Conservation (phyloP, 2,329 filamentous ascomycete species). For the Aureobasidium sp. region DNA sequence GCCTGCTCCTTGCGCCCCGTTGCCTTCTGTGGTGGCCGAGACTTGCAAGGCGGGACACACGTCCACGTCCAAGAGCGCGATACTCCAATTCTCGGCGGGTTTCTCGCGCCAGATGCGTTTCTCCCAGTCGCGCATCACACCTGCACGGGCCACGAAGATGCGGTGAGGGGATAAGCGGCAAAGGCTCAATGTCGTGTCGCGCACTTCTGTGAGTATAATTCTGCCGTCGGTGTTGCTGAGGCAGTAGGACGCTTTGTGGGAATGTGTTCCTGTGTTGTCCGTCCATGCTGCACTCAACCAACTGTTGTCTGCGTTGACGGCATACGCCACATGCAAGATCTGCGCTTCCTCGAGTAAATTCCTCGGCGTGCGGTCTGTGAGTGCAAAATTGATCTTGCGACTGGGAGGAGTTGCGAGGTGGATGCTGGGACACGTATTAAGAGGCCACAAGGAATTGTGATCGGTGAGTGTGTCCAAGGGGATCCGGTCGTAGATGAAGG, state of each 20-base stretch:
- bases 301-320: conserved; percentile 61
- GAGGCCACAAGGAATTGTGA: conserved; percentile 30
- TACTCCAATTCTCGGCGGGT: conserved; percentile 23
- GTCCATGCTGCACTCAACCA: conserved; percentile 80
- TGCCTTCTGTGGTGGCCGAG: conserved; percentile 41
- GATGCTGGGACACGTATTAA: conserved; percentile 58
- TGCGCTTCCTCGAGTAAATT: conserved; percentile 71
- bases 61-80: conserved; percentile 21
- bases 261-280: conserved; percentile 64
- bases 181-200: conserved; percentile 67
- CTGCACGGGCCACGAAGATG: conserved; percentile 63
- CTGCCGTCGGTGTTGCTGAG: conserved; percentile 40
- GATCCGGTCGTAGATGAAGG: conserved; percentile 73
- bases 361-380: conserved; percentile 57
- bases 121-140: conserved; percentile 23
- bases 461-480: conserved; percentile 28
- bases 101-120: conserved; percentile 8
- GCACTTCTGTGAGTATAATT: conserved; percentile 40
- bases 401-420: conserved; percentile 62
- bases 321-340: conserved; percentile 72
- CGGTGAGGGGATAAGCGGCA: conserved; percentile 65
- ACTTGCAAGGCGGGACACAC: conserved; percentile 35
- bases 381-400: conserved; percentile 65
- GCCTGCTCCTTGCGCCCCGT: conserved; percentile 5
- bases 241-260: conserved; percentile 66